These are phyloP conservation scores for Fusarium sp. DNA, from an alignment of 2,329 filamentous ascomycete genomes.

Conservation along the genomic window DNA sequence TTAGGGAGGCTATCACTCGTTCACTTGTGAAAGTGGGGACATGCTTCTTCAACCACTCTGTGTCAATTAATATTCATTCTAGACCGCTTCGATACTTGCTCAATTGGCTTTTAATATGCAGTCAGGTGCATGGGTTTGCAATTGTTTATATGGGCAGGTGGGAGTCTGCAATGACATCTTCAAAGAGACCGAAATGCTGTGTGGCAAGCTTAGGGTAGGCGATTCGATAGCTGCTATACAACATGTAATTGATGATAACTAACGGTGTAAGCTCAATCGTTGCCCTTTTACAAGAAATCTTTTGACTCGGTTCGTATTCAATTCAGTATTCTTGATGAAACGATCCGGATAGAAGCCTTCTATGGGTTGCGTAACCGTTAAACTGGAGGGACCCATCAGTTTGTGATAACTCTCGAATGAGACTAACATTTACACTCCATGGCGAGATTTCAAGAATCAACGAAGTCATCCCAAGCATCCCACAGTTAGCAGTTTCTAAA, in stretches of 20 bases:
- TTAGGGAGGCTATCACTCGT: conserved; percentile 38
- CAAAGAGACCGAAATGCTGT: background rate
- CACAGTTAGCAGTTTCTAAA: too few species aligned
- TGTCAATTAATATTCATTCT: background rate
- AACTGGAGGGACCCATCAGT: too few species aligned
- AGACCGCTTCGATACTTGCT: background rate
- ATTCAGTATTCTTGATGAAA: too few species aligned
- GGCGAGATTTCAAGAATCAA: too few species aligned
- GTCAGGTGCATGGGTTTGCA: rapidly evolving
- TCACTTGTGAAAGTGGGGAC: background rate
- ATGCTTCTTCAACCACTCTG: background rate
- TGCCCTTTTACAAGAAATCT: background rate
- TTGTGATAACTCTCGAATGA: too few species aligned
- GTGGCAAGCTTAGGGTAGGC: conserved; percentile 1
- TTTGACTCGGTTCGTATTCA: too few species aligned
- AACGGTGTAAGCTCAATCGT: background rate
- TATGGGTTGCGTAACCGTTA: rapidly evolving
- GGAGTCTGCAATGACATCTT: background rate
- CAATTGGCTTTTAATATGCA: background rate
- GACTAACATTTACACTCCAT: too few species aligned
- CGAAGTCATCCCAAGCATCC: too few species aligned
- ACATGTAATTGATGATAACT: background rate
- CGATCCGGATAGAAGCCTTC: rapidly evolving
- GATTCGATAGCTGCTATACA: background rate
- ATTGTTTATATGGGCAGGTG: too few species aligned